Evolutionary conservation across 768 basidiomycete species (phyloP).

Genomic region (Arthromyces matolae): DNA sequence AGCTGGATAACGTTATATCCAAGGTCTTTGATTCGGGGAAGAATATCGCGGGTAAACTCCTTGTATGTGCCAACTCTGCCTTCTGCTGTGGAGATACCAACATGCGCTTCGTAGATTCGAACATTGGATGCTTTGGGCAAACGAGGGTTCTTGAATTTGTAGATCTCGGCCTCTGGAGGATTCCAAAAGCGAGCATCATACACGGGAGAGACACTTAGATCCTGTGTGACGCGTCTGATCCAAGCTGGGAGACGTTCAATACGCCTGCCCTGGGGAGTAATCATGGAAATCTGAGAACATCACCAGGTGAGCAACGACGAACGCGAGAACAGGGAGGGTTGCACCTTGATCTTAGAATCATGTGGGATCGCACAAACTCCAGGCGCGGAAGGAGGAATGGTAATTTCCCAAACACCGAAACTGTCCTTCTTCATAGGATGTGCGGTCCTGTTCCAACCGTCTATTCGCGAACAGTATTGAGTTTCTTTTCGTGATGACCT

Average conservation of each 20-base stretch:
- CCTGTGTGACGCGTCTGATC: conserved; percentile 95
- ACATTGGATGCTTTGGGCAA: conserved; percentile 63
- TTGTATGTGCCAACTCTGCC: conserved; percentile 89
- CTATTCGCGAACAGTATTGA: conserved; percentile 35
- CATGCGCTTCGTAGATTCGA: conserved; percentile 96
- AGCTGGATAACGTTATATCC: conserved; percentile 98
- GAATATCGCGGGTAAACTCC: conserved; percentile 82
- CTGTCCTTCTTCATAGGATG: conserved; percentile 83
- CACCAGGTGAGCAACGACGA: conserved; percentile 4
- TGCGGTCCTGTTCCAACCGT: conserved; percentile 81
- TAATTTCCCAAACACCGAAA: conserved; percentile 90
- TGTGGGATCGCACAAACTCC: conserved; percentile 87
- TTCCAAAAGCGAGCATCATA: conserved; percentile 99
- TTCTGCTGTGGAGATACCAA: conserved; percentile 92
- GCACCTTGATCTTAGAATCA: conserved; percentile 91
- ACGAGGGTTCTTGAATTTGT: conserved; percentile 77
- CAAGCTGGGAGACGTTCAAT: conserved; percentile 93
- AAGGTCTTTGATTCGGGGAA: conserved; percentile 85
- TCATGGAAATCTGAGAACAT: conserved; percentile 78
- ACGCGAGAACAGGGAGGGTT: conserved; percentile 12
- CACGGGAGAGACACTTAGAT: conserved; percentile 80
- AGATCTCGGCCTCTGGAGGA: conserved; percentile 66
- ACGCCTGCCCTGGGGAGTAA: conserved; percentile 68
- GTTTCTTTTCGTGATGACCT: neutral
- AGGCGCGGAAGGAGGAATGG: conserved; percentile 57